phyloP scores from a whole-genome alignment of 106 monocot genomes.

The Dendrobium nobile region DNA sequence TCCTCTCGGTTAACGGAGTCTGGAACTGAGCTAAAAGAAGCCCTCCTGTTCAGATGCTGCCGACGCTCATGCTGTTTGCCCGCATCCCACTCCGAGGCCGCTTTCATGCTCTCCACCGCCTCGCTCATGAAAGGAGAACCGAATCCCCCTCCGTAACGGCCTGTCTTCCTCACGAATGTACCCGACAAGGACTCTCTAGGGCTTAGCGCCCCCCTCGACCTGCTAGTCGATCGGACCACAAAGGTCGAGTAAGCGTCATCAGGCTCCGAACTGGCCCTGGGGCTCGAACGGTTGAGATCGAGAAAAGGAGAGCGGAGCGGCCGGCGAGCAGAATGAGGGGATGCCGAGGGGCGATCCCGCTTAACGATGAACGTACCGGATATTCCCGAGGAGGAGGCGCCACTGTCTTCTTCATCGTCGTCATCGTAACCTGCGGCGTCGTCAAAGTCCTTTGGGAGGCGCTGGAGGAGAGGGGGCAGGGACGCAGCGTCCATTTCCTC shows the following conservation, averaged over 20 bases:
- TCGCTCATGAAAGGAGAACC: constrained; percentile 58
- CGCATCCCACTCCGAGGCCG: constrained; percentile 14
- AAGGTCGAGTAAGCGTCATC: constrained; percentile 73
- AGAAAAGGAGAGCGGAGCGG: constrained; percentile 27
- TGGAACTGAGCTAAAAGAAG: constrained; percentile 87
- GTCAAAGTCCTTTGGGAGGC: constrained; percentile 95
- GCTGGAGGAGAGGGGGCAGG: constrained; percentile 93
- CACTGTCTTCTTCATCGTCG: constrained; percentile 30
- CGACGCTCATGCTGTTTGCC: constrained; percentile 19
- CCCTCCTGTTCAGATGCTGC: constrained; percentile 55
- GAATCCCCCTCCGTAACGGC: constrained; percentile 30
- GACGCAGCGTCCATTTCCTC: constrained; percentile 66
- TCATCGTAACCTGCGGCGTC: constrained; percentile 28
- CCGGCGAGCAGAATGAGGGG: constrained; percentile 15
- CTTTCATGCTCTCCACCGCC: constrained; percentile 25
- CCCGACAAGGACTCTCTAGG: constrained; percentile 42
- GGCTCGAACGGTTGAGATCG: constrained; percentile 41
- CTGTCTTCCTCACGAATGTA: constrained; percentile 42
- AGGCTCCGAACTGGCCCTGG: constrained; percentile 14
- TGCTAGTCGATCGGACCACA: constrained; percentile 34
- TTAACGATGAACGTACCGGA: constrained; percentile 76
- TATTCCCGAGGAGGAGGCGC: background rate
- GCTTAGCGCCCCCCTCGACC: constrained; percentile 21
- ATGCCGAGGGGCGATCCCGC: constrained; percentile 21
- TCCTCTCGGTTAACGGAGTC: constrained; percentile 80